A percentile compares a stretch with the other conserved stretches of the same genome.
These are phyloP conservation scores for Macaranga tanarius DNA, from an alignment of 441 rosid genomes.

Conservation along the genomic window DNA sequence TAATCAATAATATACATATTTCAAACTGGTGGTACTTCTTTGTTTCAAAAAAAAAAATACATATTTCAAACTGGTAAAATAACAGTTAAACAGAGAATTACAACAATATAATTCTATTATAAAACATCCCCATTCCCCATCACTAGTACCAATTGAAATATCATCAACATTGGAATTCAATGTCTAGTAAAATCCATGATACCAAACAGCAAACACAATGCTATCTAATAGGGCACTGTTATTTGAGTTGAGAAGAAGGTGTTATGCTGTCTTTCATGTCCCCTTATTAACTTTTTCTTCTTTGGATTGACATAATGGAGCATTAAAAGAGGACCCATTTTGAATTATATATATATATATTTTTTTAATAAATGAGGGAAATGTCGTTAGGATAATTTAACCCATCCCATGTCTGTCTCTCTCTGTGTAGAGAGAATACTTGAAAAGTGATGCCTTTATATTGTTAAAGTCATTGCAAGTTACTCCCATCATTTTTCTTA, in stretches of 20 bases:
- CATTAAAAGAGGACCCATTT: slow-evolving; percentile 4
- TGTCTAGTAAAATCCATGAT: slow-evolving; percentile 1
- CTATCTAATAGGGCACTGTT: neutral
- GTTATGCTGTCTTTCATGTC: slow-evolving; percentile 4
- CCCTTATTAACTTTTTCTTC: neutral
- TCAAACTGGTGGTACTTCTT: too few species aligned
- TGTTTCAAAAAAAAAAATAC: too few species aligned
- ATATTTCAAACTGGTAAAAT: too few species aligned
- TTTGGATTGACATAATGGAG: neutral
- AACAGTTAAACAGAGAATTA: neutral
- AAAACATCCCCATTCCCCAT: neutral
- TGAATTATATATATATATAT: neutral
- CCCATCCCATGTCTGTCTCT: neutral
- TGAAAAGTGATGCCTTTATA: neutral
- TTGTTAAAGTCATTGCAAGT: too few species aligned
- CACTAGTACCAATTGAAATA: neutral
- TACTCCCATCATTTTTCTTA: too few species aligned
- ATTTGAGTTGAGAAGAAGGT: neutral
- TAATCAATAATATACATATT: too few species aligned
- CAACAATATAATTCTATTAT: neutral
- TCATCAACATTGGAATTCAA: neutral
- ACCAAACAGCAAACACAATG: neutral
- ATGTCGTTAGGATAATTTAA: neutral
- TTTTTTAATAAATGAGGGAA: too few species aligned
- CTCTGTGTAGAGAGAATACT: too few species aligned